Evolutionary conservation across 768 basidiomycete genomes (phyloP).

Genomic region (Guyanaporus albipodus): DNA sequence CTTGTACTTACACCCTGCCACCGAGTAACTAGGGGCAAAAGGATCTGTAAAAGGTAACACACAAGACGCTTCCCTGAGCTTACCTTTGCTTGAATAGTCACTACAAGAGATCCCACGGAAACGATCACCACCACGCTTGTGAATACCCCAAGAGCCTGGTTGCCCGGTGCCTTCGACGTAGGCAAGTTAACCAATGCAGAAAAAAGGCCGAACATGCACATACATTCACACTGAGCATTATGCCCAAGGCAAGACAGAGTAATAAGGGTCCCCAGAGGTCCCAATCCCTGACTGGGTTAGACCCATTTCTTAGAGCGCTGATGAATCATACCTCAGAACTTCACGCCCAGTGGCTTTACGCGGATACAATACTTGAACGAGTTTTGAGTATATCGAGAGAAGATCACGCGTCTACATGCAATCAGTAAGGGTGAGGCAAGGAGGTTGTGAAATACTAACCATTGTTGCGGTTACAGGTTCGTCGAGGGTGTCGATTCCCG

Average conservation of each 20-base stretch:
- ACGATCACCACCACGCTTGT: slow-evolving; percentile 93
- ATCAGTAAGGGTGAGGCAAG: slow-evolving; percentile 5
- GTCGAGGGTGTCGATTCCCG: slow-evolving; percentile 86
- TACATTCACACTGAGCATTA: slow-evolving; percentile 85
- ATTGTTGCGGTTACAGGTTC: slow-evolving; percentile 89
- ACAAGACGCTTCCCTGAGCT: slow-evolving; percentile 8
- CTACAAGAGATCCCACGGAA: slow-evolving; percentile 82
- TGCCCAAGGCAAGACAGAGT: slow-evolving; percentile 72
- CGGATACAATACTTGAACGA: slow-evolving; percentile 92
- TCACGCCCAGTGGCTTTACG: slow-evolving; percentile 70
- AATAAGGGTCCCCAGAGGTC: slow-evolving; percentile 96
- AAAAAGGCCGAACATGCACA: slow-evolving; percentile 15
- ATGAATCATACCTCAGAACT: slow-evolving; percentile 59
- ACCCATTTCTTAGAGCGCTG: neutral
- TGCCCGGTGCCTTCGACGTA: slow-evolving; percentile 65
- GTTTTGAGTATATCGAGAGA: slow-evolving; percentile 85
- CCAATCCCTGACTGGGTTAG: slow-evolving; percentile 71
- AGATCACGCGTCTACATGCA: slow-evolving; percentile 74
- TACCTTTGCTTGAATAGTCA: slow-evolving; percentile 96
- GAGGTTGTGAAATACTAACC: slow-evolving; percentile 48
- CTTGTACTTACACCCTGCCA: slow-evolving; percentile 67
- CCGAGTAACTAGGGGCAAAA: slow-evolving; percentile 58
- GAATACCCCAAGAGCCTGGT: slow-evolving; percentile 85
- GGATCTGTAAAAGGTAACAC: neutral
- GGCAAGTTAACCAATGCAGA: neutral